Evolutionary conservation across 371 early-diverging fungal species (phyloP).

Genomic region (Lichtheimia hyalospora): DNA sequence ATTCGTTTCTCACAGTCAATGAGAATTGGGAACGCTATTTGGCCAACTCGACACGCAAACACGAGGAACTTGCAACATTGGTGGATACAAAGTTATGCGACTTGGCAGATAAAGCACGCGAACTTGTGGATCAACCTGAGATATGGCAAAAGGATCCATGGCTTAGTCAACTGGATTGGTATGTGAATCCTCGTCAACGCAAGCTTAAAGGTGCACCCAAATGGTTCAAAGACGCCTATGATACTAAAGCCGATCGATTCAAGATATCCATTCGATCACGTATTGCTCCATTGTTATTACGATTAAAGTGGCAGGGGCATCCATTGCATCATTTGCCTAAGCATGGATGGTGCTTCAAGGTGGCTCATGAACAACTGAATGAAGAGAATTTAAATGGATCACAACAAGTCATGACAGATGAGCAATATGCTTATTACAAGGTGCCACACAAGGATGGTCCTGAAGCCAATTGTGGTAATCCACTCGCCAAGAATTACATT

Average conservation of each 20-base stretch:
- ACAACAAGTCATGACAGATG: slow-evolving; percentile 20
- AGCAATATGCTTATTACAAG: slow-evolving; percentile 60
- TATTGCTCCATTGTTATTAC: slow-evolving; percentile 80
- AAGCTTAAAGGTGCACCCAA: slow-evolving; percentile 75
- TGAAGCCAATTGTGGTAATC: slow-evolving; percentile 80
- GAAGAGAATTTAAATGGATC: slow-evolving; percentile 15
- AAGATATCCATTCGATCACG: slow-evolving; percentile 74
- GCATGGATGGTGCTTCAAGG: slow-evolving; percentile 85
- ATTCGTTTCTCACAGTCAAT: slow-evolving; percentile 80
- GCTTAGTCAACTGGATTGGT: slow-evolving; percentile 90
- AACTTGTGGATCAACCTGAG: slow-evolving; percentile 23
- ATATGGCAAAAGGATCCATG: slow-evolving; percentile 71
- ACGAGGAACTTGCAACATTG: slow-evolving; percentile 50
- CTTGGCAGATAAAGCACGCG: slow-evolving; percentile 71
- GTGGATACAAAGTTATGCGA: slow-evolving; percentile 62
- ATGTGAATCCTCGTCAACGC: slow-evolving; percentile 43
- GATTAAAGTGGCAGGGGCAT: slow-evolving; percentile 81
- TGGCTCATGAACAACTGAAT: slow-evolving; percentile 25
- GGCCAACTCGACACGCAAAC: slow-evolving; percentile 55
- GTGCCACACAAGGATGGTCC: slow-evolving; percentile 92
- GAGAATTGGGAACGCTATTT: slow-evolving; percentile 77
- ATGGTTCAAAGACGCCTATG: slow-evolving; percentile 88
- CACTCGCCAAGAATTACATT: slow-evolving; percentile 82
- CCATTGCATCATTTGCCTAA: slow-evolving; percentile 71
- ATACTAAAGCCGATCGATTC: slow-evolving; percentile 50